phyloP scores from a whole-genome alignment of 1,284 basidiomycete species.

The Ceratobasidium sp. region DNA sequence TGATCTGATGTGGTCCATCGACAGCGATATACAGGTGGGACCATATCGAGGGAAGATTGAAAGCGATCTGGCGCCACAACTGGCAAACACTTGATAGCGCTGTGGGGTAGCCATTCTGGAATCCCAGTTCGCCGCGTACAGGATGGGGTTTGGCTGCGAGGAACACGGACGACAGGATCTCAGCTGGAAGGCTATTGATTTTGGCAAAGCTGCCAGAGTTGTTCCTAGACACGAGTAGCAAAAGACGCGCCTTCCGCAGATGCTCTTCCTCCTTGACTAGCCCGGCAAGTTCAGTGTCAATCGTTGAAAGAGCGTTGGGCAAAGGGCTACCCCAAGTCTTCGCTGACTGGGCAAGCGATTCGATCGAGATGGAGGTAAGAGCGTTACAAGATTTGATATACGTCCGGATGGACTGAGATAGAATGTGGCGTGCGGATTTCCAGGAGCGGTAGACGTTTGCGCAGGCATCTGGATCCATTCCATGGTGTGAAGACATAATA shows the following conservation, averaged over 20 bases:
- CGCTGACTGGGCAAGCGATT: not conserved
- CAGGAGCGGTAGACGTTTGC: no score
- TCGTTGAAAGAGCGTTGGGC: not conserved
- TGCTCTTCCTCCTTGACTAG: not conserved
- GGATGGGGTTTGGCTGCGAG: no score
- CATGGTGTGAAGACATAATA: no score
- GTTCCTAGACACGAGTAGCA: not conserved
- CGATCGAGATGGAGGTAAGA: not conserved
- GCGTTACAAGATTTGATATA: not conserved
- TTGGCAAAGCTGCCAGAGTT: not conserved
- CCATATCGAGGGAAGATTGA: no score
- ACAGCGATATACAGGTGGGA: no score
- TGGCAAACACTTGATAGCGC: no score
- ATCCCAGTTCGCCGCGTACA: no score
- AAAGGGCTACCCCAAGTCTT: not conserved
- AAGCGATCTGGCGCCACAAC: no score
- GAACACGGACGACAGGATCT: not conserved
- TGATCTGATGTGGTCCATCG: no score
- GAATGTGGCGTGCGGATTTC: no score
- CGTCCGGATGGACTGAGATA: not conserved
- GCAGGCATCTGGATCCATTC: no score
- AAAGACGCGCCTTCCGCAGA: not conserved
- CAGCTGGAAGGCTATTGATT: not conserved
- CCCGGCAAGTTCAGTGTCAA: not conserved
- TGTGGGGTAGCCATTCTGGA: no score